Evolutionary conservation across 345 rosid genomes (phyloP).

Genomic region (Hypericum androsaemum): DNA sequence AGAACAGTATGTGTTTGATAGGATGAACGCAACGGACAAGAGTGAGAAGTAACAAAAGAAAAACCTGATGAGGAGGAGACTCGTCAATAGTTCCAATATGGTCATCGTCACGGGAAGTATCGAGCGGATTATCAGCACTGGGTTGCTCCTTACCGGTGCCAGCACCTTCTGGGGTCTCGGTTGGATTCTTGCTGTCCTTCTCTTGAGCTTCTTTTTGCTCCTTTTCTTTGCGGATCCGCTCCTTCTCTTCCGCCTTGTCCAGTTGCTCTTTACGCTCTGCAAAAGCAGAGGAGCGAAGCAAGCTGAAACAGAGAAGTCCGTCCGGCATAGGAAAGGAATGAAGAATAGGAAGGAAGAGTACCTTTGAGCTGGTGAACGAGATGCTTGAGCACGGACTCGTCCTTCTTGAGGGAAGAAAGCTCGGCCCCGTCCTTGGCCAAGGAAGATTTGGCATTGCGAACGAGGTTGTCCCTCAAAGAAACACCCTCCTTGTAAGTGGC

Average conservation of each 20-base stretch:
- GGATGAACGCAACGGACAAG: too few relatives aligned
- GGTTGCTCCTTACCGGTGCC: conserved; percentile 20
- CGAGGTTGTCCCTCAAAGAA: conserved; percentile 36
- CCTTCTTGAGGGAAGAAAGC: conserved; percentile 49
- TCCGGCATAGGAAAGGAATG: conserved; percentile 11
- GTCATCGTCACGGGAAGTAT: conserved; percentile 22
- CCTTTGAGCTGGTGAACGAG: conserved; percentile 81
- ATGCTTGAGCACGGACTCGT: conserved; percentile 65
- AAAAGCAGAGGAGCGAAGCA: conserved; percentile 4
- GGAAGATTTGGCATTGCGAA: conserved; percentile 50
- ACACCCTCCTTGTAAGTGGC: conserved; percentile 58
- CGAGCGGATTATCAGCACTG: conserved; percentile 23
- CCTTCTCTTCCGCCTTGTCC: conserved; percentile 79
- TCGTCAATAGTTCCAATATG: conserved; percentile 44
- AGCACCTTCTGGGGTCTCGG: conserved; percentile 26
- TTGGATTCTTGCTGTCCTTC: conserved; percentile 35
- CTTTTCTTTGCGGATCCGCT: conserved; percentile 57
- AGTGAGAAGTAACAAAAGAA: too few relatives aligned
- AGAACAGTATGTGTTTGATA: too few relatives aligned
- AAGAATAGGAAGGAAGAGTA: conserved; percentile 13
- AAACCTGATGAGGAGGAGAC: conserved; percentile 50
- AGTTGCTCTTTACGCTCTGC: conserved; percentile 77
- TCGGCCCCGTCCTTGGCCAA: conserved; percentile 67
- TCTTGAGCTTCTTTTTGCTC: conserved; percentile 74
- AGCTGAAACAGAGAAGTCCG: conserved; percentile 3